Percentiles rank a stretch among this genome's conserved stretches.
These are phyloP conservation scores for Tolypocladium pustulatum DNA, from an alignment of 2,329 filamentous ascomycete species.

Conservation along the genomic window DNA sequence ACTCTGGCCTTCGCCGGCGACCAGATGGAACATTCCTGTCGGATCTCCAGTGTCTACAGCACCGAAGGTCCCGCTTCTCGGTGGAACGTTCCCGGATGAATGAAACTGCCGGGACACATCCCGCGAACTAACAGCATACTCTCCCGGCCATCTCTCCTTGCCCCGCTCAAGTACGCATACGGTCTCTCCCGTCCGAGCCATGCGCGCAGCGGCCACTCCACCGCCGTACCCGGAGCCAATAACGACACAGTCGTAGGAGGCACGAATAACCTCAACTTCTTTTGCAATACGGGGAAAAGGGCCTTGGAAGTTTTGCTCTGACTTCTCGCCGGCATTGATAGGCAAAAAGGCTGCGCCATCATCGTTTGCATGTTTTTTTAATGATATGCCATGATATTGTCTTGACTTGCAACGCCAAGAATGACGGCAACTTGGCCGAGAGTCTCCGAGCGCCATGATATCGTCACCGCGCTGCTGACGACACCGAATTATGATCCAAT, in stretches of 20 bases:
- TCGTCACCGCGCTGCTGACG: background rate
- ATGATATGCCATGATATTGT: background rate
- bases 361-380: background rate
- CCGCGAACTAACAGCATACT: slow-evolving; percentile 41
- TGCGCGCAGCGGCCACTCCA: slow-evolving; percentile 52
- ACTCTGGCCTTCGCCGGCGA: slow-evolving; percentile 54
- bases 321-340: background rate
- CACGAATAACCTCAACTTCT: slow-evolving; percentile 45
- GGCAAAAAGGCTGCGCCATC: background rate
- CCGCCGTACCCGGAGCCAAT: slow-evolving; percentile 62
- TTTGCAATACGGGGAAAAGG: slow-evolving; percentile 44
- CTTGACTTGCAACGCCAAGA: background rate
- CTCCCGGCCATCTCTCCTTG: slow-evolving; percentile 54
- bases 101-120: slow-evolving; percentile 43
- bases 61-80: slow-evolving; percentile 22
- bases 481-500: background rate
- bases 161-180: slow-evolving; percentile 58
- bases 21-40: slow-evolving; percentile 53
- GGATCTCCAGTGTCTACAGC: slow-evolving; percentile 37
- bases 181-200: slow-evolving; percentile 44
- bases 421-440: background rate
- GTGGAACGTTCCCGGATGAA: slow-evolving; percentile 42
- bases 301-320: background rate
- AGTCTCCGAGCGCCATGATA: background rate
- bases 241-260: slow-evolving; percentile 53